A percentile compares a stretch with the other conserved stretches of the same genome.
Evolutionary conservation across 768 basidiomycete genomes (phyloP).

Genomic region (Plicaturopsis crispa): DNA sequence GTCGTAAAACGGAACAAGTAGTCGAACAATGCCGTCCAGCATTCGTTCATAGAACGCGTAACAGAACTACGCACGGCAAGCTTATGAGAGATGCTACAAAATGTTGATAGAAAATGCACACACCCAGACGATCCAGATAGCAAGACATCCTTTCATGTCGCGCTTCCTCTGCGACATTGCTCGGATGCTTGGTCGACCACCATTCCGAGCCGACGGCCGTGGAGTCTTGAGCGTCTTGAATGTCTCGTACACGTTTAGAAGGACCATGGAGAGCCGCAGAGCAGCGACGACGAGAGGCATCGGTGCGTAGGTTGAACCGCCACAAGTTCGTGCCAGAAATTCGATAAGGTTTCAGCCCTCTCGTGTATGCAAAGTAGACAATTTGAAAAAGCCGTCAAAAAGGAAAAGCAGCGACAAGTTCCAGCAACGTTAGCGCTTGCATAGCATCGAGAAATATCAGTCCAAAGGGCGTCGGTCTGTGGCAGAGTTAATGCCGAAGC

Average conservation of each 20-base stretch:
- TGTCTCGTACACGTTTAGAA: slow-evolving; percentile 76
- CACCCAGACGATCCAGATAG: slow-evolving; percentile 87
- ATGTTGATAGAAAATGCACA: slow-evolving; percentile 12
- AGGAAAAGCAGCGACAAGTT: too few relatives aligned
- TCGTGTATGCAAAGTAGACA: too few relatives aligned
- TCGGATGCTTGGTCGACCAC: slow-evolving; percentile 55
- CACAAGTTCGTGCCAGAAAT: slow-evolving; percentile 5
- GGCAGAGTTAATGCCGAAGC: too few relatives aligned
- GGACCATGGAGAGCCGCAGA: slow-evolving; percentile 63
- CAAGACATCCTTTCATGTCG: slow-evolving; percentile 77
- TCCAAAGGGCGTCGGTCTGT: too few relatives aligned
- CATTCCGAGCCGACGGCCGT: slow-evolving; percentile 42
- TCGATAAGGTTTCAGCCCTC: too few relatives aligned
- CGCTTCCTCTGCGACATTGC: slow-evolving; percentile 73
- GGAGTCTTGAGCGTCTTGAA: slow-evolving; percentile 77
- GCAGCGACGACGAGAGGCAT: slow-evolving; percentile 67
- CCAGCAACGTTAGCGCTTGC: too few relatives aligned
- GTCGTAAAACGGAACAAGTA: slow-evolving; percentile 79
- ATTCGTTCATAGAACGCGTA: slow-evolving; percentile 61
- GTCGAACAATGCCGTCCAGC: slow-evolving; percentile 53
- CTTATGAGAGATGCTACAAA: slow-evolving; percentile 1
- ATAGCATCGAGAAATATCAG: too few relatives aligned
- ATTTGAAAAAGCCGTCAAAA: too few relatives aligned
- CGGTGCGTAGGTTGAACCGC: slow-evolving; percentile 3
- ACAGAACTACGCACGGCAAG: slow-evolving; percentile 43